A percentile compares a stretch with the other conserved stretches of the same genome.
These are phyloP conservation scores for Suillus hirtellus DNA, from an alignment of 768 basidiomycete species.

Conservation along the genomic window DNA sequence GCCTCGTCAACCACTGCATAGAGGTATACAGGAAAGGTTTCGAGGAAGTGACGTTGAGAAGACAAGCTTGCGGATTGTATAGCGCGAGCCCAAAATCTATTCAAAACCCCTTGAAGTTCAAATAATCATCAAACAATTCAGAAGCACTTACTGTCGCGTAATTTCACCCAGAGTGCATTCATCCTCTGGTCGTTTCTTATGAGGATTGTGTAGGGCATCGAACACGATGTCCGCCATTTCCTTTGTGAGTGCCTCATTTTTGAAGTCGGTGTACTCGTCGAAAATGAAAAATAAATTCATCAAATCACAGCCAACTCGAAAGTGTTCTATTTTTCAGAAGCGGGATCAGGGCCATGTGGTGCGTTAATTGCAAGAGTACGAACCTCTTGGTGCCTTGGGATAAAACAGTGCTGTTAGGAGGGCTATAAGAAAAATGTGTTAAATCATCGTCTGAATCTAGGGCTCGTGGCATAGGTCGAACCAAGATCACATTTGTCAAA, in stretches of 20 bases:
- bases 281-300: no score
- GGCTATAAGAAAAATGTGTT: no score
- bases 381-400: no score
- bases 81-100: constrained; percentile 13
- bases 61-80: not conserved
- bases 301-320: constrained; percentile 29
- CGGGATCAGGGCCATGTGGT: no score
- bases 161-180: constrained; percentile 14
- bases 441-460: no score
- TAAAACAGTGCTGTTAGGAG: no score
- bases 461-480: no score
- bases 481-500: constrained; percentile 18
- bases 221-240: constrained; percentile 12
- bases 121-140: constrained; percentile 21
- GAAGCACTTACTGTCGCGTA: constrained; percentile 20
- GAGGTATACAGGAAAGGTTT: constrained; percentile 7
- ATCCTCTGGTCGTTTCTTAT: constrained; percentile 9
- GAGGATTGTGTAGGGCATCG: constrained; percentile 10
- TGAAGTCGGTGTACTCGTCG: constrained; percentile 30
- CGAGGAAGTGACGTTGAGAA: constrained; percentile 13
- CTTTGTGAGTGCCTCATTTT: not conserved
- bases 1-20: constrained; percentile 7
- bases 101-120: not conserved
- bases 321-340: not conserved
- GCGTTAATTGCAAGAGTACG: no score